These are phyloP conservation scores for Lactarius indigo DNA, from an alignment of 768 basidiomycete species.

Conservation along the genomic window DNA sequence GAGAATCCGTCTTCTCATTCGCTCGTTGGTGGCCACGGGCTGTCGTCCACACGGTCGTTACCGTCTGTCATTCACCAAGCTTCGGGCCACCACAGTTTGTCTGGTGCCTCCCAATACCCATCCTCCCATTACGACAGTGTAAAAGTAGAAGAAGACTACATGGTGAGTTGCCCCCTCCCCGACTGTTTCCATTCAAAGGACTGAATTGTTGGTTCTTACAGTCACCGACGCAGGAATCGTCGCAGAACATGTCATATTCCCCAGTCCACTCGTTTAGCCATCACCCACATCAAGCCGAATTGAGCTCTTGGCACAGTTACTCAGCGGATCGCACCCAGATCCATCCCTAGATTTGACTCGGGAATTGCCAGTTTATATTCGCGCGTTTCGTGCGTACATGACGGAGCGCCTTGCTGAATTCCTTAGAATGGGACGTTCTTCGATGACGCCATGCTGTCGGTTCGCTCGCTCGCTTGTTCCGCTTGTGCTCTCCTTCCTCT, in stretches of 20 bases:
- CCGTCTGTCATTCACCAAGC: conserved; percentile 25
- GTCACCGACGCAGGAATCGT: conserved; percentile 27
- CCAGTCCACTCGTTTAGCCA: conserved; percentile 26
- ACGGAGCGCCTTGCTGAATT: conserved; percentile 24
- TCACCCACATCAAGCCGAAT: conserved; percentile 32
- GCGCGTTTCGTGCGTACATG: conserved; percentile 17
- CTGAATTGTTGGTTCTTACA: neutral
- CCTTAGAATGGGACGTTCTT: conserved; percentile 20
- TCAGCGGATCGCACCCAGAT: conserved; percentile 62
- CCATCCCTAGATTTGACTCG: conserved; percentile 45
- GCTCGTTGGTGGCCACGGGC: conserved; percentile 13
- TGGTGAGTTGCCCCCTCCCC: conserved; percentile 9
- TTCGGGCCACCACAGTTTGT: conserved; percentile 46
- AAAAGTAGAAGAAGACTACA: conserved; percentile 29
- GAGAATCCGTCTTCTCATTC: conserved; percentile 49
- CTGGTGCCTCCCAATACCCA: conserved; percentile 26
- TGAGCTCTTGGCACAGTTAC: conserved; percentile 63
- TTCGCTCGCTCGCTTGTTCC: conserved; percentile 2
- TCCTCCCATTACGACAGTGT: conserved; percentile 24
- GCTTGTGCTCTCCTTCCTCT: neutral
- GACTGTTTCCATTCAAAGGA: neutral
- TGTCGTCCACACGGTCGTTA: conserved; percentile 17
- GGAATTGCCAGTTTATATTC: conserved; percentile 16
- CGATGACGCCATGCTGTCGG: conserved; percentile 19
- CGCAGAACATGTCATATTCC: conserved; percentile 22